Evolutionary conservation across 805 yeast species (phyloP), one percentile per base, ranked within the genome.

Genomic region (Candida easanensis): DNA sequence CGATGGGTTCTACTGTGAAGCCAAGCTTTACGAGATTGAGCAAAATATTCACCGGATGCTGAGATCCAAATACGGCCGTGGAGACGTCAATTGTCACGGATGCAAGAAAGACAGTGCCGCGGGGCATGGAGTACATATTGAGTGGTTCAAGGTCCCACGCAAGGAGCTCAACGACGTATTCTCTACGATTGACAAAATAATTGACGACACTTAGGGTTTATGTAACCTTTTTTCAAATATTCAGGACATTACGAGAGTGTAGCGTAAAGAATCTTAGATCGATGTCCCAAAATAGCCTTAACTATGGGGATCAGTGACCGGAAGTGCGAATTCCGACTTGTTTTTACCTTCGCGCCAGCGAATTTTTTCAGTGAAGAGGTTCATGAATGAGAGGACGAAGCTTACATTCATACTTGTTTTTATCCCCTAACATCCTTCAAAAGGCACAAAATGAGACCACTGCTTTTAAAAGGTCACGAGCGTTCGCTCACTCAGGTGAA

Each of bases 401-500:
- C 26, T 23, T 11, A 23, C 26, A 20, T n/a, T n/a, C n/a, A n/a
- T n/a, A n/a, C n/a, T n/a, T 27, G 21, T n/a, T n/a, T n/a, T n/a
- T n/a, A n/a, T n/a, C 37, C n/a, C 10, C 30, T n/a, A 16, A 22
- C 7, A 27, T 6, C 31, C 5, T 2, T 13, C 25, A 19, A 21
- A 25, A 21, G 18, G 33, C 34, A 21, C 45, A 52, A 62, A 52
- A 79, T 80, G 84, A 79, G 84, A 76, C 85, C 86, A 46, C 66
- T 80, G 54, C 61, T 81, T 73, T 71, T 84, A 58, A 85, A 86
- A 76, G 98, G 98, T 48, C 99, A 93, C 70, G 96, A 88, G 72
- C 95, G 99, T 79, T 88, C 98, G 53, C 73, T 93, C 57, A 90
- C 98, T 38, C 98, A 93, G 74, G 90, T 93, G 57, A 91, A 87